Conservation (phyloP, 768 basidiomycete species). For the Russula vinacea region DNA sequence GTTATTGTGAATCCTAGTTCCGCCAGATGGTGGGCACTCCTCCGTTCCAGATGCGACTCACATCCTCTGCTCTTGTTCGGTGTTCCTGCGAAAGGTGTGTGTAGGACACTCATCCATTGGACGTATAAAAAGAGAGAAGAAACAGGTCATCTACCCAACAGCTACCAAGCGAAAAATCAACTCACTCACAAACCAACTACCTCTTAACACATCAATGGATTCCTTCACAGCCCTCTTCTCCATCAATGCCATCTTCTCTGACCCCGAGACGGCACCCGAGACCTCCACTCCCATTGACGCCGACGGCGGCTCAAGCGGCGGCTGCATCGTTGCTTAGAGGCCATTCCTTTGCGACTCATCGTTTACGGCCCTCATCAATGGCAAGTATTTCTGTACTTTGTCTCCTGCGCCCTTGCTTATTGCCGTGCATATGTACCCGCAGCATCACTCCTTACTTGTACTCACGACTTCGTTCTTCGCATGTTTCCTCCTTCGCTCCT, state of each 20-base stretch:
- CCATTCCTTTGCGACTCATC: not conserved
- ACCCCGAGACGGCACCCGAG: slow-evolving; percentile 1
- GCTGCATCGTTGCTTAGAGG: slow-evolving; percentile 16
- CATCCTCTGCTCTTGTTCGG: too few relatives aligned
- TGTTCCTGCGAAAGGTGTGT: too few relatives aligned
- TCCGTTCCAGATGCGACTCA: too few relatives aligned
- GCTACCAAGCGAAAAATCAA: not conserved
- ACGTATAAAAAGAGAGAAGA: not conserved
- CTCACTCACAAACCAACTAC: not conserved
- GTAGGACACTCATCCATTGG: too few relatives aligned
- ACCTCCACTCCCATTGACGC: slow-evolving; percentile 13
- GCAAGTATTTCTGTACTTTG: not conserved
- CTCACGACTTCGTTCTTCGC: not conserved
- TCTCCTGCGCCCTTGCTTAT: not conserved
- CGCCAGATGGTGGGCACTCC: too few relatives aligned
- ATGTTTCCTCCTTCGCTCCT: not conserved
- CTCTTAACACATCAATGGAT: slow-evolving; percentile 14
- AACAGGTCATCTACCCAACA: not conserved
- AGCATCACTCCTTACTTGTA: not conserved
- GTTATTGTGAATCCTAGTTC: too few relatives aligned
- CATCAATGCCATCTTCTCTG: not conserved
- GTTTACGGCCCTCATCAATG: not conserved
- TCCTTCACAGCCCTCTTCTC: slow-evolving; percentile 1
- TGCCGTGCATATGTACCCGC: not conserved
- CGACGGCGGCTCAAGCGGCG: not conserved